phyloP scores from a whole-genome alignment of 768 basidiomycete species.

The Amanita phalloides region DNA sequence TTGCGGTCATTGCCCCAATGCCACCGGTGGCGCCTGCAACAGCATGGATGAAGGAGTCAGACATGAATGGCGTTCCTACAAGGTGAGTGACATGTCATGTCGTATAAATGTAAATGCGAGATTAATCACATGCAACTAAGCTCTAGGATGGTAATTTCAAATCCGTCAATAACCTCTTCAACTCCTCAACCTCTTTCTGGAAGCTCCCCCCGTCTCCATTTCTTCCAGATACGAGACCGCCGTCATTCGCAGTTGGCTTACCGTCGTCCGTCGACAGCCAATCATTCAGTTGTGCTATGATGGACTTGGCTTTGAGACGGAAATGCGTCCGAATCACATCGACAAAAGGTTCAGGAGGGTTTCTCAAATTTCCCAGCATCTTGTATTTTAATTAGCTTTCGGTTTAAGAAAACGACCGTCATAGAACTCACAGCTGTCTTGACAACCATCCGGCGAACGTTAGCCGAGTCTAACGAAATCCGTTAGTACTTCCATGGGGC shows the following conservation, averaged over 20 bases:
- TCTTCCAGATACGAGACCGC: slow-evolving; percentile 24
- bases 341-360: slow-evolving; percentile 75
- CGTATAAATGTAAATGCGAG: neutral
- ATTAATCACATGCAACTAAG: slow-evolving; percentile 1
- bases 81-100: neutral
- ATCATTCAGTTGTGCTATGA: slow-evolving; percentile 63
- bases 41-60: slow-evolving; percentile 79
- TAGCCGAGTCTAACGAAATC: slow-evolving; percentile 62
- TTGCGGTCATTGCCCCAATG: slow-evolving; percentile 81
- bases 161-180: slow-evolving; percentile 48
- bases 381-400: slow-evolving; percentile 15
- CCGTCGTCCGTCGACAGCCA: slow-evolving; percentile 78
- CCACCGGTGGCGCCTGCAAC: slow-evolving; percentile 87
- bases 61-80: slow-evolving; percentile 25
- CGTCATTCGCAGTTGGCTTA: slow-evolving; percentile 41
- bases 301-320: slow-evolving; percentile 65
- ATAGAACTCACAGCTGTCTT: slow-evolving; percentile 59
- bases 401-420: neutral
- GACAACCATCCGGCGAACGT: slow-evolving; percentile 88
- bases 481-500: neutral
- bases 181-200: slow-evolving; percentile 58
- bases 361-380: slow-evolving; percentile 81
- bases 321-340: slow-evolving; percentile 90
- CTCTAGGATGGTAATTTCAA: slow-evolving; percentile 13
- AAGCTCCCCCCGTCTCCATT: slow-evolving; percentile 38